Evolutionary conservation across 139 green algal species (phyloP).

Genomic region (Chlorella vulgaris): DNA sequence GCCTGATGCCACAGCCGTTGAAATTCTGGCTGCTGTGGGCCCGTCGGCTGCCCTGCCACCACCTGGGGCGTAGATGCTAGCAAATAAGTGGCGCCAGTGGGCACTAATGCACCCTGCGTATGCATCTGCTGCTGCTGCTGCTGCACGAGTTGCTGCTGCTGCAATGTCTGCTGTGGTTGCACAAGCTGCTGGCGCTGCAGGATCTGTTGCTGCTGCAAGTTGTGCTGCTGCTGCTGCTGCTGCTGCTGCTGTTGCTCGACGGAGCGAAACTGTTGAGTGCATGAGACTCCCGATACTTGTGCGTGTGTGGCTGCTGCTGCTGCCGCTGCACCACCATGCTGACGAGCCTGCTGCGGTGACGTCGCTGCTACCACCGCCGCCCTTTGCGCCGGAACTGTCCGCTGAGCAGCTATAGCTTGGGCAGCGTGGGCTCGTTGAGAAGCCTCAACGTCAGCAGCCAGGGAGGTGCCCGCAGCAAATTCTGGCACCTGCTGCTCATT

Average conservation of each 20-base stretch:
- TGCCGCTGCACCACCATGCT: not conserved
- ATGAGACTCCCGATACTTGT: not conserved
- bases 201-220: too few relatives aligned
- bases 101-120: too few relatives aligned
- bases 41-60: too few relatives aligned
- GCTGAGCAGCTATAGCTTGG: not conserved
- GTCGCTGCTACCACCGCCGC: not conserved
- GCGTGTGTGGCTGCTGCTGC: not conserved
- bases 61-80: too few relatives aligned
- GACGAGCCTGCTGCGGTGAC: not conserved
- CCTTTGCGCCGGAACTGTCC: too few relatives aligned
- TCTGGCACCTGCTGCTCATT: not conserved
- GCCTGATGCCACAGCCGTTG: not conserved
- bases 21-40: too few relatives aligned
- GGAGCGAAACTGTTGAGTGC: not conserved
- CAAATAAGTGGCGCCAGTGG: too few relatives aligned
- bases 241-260: not conserved
- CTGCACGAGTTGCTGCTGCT: too few relatives aligned
- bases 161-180: too few relatives aligned
- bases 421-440: not conserved
- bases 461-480: not conserved
- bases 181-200: too few relatives aligned
- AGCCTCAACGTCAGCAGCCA: too few relatives aligned
- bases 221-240: not conserved
- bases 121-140: too few relatives aligned